Evolutionary conservation across 805 yeast genomes (phyloP).

Genomic region (Myxozyma monticola): DNA sequence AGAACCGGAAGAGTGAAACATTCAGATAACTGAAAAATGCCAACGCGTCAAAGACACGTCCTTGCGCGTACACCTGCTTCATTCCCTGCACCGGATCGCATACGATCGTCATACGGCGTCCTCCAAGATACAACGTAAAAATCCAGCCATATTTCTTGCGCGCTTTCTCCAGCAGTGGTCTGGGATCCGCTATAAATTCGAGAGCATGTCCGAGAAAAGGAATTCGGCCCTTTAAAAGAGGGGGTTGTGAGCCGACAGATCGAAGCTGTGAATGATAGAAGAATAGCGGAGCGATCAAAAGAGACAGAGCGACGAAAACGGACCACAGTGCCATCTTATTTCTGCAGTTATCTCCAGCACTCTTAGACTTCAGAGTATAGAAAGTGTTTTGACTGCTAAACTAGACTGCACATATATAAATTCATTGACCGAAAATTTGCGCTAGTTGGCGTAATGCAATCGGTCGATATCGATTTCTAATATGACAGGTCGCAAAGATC

Average conservation of each 20-base stretch:
- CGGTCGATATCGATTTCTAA: too few species aligned
- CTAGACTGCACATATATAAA: too few species aligned
- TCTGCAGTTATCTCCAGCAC: too few species aligned
- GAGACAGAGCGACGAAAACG: neutral
- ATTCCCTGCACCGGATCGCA: conserved; percentile 24
- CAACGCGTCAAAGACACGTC: conserved; percentile 4
- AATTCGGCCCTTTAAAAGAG: conserved; percentile 20
- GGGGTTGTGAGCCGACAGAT: conserved; percentile 12
- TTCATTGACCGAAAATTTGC: too few species aligned
- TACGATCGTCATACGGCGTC: conserved; percentile 19
- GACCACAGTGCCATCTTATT: neutral
- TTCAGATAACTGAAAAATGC: conserved; percentile 11
- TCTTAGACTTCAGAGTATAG: too few species aligned
- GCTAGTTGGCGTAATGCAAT: too few species aligned
- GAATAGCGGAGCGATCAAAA: conserved; percentile 2
- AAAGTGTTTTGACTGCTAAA: neutral
- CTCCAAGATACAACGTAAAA: conserved; percentile 19
- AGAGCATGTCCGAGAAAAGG: conserved; percentile 23
- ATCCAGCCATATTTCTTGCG: conserved; percentile 18
- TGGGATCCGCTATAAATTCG: conserved; percentile 10
- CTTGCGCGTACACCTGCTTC: conserved; percentile 5
- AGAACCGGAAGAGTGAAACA: conserved; percentile 4
- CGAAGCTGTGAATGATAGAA: conserved; percentile 12
- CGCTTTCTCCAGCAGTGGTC: conserved; percentile 3
- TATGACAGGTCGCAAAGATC: too few species aligned